Evolutionary conservation across 495 filamentous ascomycete genomes (phyloP), one percentile per base, ranked within the genome.

Genomic region (Chaetomium fimeti): DNA sequence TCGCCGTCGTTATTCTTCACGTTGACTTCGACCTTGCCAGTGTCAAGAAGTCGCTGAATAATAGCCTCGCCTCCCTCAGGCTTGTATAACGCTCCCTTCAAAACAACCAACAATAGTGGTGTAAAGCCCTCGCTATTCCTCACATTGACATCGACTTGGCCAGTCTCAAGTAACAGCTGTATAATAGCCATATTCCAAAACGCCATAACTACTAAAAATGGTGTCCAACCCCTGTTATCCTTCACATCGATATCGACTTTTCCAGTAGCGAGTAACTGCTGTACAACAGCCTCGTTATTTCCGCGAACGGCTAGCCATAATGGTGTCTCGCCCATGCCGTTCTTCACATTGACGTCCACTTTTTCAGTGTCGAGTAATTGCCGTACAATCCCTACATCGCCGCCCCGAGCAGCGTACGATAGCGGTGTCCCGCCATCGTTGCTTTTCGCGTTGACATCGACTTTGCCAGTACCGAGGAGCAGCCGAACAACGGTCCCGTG

Each of bases 361-460:
- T 27, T 29, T 22, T 40, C 56, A 2, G 56, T 59, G 16, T 25
- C 56, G 42, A 59, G 56, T 20, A 59, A 24, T 12, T n/a, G 15
- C 16, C 29, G 27, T 1, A 64, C 63, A 27, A 57, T 20, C n/a
- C 25, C 42, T n/a, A 61, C 49, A 20, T 66, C 36, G n/a, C 57
- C 51, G 0, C 29, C n/a, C n/a, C 29, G 11, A 20, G 58, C 63
- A 22, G 63, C 63, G 18, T 22, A 57, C 20, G 12, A 57, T 24
- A 61, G 18, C 52, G 57, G 56, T 20, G 62, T 60, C 25, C n/a
- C 32, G 27, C 56, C 32, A 29, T 18, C 0, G 8, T 32, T 18
- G 36, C 60, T 56, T 36, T 60, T 60, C 3, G 36, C 18, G 38
- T 65, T 40, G 47, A 65, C 47, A 45, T 60, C 56, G 36, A 48